phyloP scores from a whole-genome alignment of 2,329 filamentous ascomycete species.

The Dothidotthia symphoricarpi region DNA sequence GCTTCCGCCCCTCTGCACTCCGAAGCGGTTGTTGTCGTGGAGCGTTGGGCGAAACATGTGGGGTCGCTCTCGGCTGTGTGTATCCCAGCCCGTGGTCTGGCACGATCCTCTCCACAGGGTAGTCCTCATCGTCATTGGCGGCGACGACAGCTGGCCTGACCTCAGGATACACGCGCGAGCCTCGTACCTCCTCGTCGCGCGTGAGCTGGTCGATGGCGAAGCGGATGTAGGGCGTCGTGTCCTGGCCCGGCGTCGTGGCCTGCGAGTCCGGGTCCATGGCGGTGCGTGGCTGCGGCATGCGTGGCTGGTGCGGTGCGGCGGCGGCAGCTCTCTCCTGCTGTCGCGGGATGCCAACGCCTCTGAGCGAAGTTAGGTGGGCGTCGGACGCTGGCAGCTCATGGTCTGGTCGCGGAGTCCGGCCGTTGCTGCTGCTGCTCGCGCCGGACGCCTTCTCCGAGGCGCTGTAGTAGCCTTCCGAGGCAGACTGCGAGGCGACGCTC shows the following conservation, averaged over 20 bases:
- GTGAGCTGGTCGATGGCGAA: conserved; percentile 89
- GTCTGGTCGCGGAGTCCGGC: no score
- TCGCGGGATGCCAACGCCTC: conserved; percentile 34
- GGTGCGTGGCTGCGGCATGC: conserved; percentile 17
- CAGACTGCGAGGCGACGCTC: conserved; percentile 50
- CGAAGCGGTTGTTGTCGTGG: conserved; percentile 12
- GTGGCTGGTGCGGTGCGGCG: conserved; percentile 27
- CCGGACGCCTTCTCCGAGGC: conserved; percentile 44
- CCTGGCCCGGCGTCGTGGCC: conserved; percentile 62
- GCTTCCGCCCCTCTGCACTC: conserved; percentile 5
- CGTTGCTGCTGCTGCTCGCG: no score
- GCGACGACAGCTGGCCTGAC: conserved; percentile 9
- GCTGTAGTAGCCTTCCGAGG: conserved; percentile 53
- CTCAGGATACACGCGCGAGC: conserved; percentile 51
- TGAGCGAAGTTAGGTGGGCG: conserved; percentile 37
- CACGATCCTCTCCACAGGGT: conserved; percentile 53
- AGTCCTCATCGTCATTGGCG: conserved; percentile 40
- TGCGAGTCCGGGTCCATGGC: conserved; percentile 37
- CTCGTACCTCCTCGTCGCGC: conserved; percentile 63
- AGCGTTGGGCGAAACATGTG: conserved; percentile 22
- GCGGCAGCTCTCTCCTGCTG: conserved; percentile 32
- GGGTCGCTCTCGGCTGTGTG: conserved; percentile 30
- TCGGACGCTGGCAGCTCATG: no score
- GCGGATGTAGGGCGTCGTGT: conserved; percentile 83
- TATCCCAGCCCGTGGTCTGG: conserved; percentile 42